Evolutionary conservation across 23 red algal genomes (phyloP).

Genomic region (Gracilaria domingensis): DNA sequence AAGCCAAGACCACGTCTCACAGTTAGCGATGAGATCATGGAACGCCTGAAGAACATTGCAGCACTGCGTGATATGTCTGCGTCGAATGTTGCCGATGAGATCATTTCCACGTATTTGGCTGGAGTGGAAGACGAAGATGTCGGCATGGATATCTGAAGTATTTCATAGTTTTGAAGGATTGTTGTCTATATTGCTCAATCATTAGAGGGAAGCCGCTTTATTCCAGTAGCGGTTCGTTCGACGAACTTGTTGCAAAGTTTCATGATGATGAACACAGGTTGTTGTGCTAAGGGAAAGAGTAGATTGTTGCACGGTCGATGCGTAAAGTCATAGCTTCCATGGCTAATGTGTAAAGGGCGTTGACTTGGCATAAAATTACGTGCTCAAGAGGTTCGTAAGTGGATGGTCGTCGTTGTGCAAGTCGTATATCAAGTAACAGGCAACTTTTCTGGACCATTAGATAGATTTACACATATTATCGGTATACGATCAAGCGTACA

Average conservation of each 20-base stretch:
- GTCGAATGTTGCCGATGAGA: constrained; percentile 75
- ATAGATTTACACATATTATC: no score
- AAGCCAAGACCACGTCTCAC: constrained; percentile 67
- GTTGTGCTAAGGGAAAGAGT: background rate
- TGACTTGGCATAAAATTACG: background rate
- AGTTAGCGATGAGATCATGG: constrained; percentile 81
- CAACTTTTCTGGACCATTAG: no score
- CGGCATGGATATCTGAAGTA: background rate
- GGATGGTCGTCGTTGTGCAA: no score
- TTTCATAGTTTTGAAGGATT: constrained; percentile 3
- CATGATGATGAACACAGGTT: no score
- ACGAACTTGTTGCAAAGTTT: no score
- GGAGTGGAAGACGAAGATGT: constrained; percentile 63
- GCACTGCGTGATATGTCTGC: constrained; percentile 74
- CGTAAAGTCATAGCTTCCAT: no score
- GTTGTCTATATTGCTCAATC: background rate
- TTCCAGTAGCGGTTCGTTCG: background rate
- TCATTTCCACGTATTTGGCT: constrained; percentile 66
- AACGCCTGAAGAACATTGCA: constrained; percentile 72
- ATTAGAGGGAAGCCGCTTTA: background rate
- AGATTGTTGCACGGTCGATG: no score
- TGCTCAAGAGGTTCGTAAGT: no score
- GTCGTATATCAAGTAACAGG: no score
- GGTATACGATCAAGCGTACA: no score
- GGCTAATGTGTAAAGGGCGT: background rate